phyloP scores from a whole-genome alignment of 2,329 filamentous ascomycete species.

The Neofusicoccum parvum region DNA sequence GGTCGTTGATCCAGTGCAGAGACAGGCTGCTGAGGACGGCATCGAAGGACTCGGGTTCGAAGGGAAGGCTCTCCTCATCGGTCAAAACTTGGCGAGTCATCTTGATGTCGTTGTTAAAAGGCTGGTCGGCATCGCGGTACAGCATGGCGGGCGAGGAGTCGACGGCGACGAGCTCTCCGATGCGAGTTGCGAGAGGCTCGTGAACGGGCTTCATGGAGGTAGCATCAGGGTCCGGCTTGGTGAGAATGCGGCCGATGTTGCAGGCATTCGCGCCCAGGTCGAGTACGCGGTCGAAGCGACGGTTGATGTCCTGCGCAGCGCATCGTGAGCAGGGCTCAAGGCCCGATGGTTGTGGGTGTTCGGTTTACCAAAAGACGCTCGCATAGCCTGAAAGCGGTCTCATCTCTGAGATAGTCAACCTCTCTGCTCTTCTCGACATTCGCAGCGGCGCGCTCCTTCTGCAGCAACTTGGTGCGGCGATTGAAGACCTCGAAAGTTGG shows the following conservation, averaged over 20 bases:
- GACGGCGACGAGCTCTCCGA: slow-evolving; percentile 75
- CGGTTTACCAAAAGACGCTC: slow-evolving; percentile 74
- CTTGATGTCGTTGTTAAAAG: slow-evolving; percentile 73
- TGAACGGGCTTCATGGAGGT: slow-evolving; percentile 63
- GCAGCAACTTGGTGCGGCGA: slow-evolving; percentile 80
- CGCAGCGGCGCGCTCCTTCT: slow-evolving; percentile 81
- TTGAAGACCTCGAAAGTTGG: slow-evolving; percentile 92
- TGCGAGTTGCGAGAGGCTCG: slow-evolving; percentile 68
- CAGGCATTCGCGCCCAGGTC: slow-evolving; percentile 95
- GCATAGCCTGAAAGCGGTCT: slow-evolving; percentile 80
- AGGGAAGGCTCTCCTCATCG: slow-evolving; percentile 75
- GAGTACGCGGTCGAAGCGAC: slow-evolving; percentile 78
- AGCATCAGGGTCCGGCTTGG: slow-evolving; percentile 62
- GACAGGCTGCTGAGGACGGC: slow-evolving; percentile 86
- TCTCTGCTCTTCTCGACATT: slow-evolving; percentile 72
- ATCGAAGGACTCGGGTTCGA: slow-evolving; percentile 76
- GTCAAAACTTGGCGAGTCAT: slow-evolving; percentile 76
- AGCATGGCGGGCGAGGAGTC: slow-evolving; percentile 80
- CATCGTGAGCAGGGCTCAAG: not conserved
- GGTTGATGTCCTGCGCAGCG: slow-evolving; percentile 79
- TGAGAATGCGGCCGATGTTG: slow-evolving; percentile 84
- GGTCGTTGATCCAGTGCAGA: slow-evolving; percentile 97
- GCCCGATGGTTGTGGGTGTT: not conserved
- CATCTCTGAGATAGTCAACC: slow-evolving; percentile 91
- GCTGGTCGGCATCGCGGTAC: slow-evolving; percentile 73